phyloP scores from a whole-genome alignment of 2,329 filamentous ascomycete genomes.

The Biscogniauxia sp. region DNA sequence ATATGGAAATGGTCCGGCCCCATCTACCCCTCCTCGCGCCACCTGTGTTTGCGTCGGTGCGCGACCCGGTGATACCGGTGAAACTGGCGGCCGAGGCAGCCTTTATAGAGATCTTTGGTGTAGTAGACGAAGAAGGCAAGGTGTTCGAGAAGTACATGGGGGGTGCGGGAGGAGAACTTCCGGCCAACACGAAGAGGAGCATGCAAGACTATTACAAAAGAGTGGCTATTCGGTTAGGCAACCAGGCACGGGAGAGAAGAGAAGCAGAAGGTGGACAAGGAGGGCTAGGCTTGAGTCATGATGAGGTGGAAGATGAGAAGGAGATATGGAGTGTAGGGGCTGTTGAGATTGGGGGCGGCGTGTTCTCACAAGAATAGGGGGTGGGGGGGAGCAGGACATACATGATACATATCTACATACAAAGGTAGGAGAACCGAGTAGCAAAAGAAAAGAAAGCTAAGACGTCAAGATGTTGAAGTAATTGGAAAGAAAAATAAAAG shows the following conservation, averaged over 20 bases:
- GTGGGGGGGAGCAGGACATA: neutral
- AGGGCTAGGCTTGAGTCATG: conserved; percentile 79
- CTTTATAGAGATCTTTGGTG: conserved; percentile 86
- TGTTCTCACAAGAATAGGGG: conserved; percentile 41
- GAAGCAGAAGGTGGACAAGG: conserved; percentile 90
- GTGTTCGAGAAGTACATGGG: conserved; percentile 91
- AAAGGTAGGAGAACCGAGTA: neutral
- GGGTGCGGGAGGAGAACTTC: conserved; percentile 61
- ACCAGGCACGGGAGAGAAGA: conserved; percentile 81
- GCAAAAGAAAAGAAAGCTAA: neutral
- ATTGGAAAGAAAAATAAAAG: too few relatives aligned
- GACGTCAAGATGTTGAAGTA: too few relatives aligned
- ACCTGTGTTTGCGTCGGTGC: conserved; percentile 83
- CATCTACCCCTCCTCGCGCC: conserved; percentile 78
- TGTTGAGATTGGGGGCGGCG: conserved; percentile 71
- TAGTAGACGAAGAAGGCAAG: conserved; percentile 79
- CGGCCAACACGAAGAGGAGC: conserved; percentile 73
- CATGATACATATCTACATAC: too few relatives aligned
- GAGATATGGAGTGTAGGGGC: conserved; percentile 96
- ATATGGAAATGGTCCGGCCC: conserved; percentile 77
- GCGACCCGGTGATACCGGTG: conserved; percentile 89
- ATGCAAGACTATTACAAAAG: conserved; percentile 98
- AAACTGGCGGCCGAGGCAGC: conserved; percentile 94
- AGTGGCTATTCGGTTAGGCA: conserved; percentile 79
- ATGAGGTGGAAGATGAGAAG: conserved; percentile 90